Percentiles rank a stretch among this genome's conserved stretches.
Evolutionary conservation across 495 filamentous ascomycete species (phyloP).

Genomic region (Melanomma pulvis-pyrius): DNA sequence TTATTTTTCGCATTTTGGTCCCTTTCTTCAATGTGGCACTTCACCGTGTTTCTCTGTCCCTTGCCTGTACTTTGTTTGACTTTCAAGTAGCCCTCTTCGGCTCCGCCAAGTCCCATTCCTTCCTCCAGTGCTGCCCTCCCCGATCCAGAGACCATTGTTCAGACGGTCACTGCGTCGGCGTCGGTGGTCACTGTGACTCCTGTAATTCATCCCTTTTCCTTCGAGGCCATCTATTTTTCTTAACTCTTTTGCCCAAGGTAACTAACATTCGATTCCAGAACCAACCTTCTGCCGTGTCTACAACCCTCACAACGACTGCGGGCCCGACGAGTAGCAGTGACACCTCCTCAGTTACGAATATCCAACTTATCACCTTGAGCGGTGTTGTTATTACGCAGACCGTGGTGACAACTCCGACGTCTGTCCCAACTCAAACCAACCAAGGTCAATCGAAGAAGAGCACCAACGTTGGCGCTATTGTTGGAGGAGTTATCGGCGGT

Average conservation of each 20-base stretch:
- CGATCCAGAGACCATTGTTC: slow-evolving; percentile 30
- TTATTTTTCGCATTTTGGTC: slow-evolving; percentile 9
- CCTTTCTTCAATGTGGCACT: not conserved
- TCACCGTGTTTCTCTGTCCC: not conserved
- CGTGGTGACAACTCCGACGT: slow-evolving; percentile 18
- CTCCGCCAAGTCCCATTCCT: slow-evolving; percentile 30
- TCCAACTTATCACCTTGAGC: slow-evolving; percentile 28
- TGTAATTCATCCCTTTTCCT: slow-evolving; percentile 20
- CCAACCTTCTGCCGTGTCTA: not conserved
- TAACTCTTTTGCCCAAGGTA: not conserved
- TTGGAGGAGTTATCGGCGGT: slow-evolving; percentile 32
- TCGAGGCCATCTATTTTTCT: not conserved
- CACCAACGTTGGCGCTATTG: slow-evolving; percentile 28
- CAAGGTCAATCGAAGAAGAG: not conserved
- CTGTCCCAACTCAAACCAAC: slow-evolving; percentile 10
- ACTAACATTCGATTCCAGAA: not conserved
- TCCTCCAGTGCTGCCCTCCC: slow-evolving; percentile 1
- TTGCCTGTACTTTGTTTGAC: slow-evolving; percentile 14
- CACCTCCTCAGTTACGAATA: not conserved
- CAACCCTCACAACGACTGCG: not conserved
- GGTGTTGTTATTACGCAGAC: slow-evolving; percentile 27
- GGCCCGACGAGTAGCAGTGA: not conserved
- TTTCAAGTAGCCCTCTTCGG: slow-evolving; percentile 31
- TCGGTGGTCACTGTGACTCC: slow-evolving; percentile 24
- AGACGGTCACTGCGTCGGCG: slow-evolving; percentile 32